phyloP scores from a whole-genome alignment of 148 eudicot genomes.

The Chenopodium berlandieri region DNA sequence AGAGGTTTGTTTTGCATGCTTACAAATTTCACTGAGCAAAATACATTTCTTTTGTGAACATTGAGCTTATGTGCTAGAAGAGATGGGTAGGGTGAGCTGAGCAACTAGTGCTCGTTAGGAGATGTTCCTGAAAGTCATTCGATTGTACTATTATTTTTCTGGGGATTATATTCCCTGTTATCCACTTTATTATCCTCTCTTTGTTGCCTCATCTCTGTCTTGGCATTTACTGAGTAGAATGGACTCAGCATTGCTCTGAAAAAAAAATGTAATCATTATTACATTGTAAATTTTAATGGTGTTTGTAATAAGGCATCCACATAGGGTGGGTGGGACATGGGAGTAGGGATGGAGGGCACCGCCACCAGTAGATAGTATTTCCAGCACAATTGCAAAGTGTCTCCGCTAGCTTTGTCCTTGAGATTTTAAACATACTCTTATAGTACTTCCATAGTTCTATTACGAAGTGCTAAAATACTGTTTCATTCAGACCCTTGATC shows the following conservation, averaged over 20 bases:
- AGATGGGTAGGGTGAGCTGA: not conserved
- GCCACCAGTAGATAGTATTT: not conserved
- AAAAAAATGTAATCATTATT: not conserved
- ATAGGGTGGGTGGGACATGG: not conserved
- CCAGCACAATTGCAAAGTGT: not conserved
- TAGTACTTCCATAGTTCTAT: not conserved
- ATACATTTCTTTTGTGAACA: not conserved
- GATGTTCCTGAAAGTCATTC: not conserved
- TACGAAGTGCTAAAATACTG: not conserved
- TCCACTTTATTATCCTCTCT: not conserved
- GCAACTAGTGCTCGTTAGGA: not conserved
- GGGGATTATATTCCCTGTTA: not conserved
- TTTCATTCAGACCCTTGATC: not conserved
- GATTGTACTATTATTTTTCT: not conserved
- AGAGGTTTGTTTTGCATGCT: slow-evolving; percentile 47
- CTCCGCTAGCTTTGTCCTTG: not conserved
- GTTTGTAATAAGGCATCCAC: not conserved
- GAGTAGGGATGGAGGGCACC: not conserved
- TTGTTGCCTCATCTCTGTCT: not conserved
- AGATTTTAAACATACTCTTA: not conserved
- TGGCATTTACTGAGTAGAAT: not conserved
- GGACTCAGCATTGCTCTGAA: not conserved
- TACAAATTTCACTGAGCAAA: not conserved
- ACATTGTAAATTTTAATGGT: not conserved
- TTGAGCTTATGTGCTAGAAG: not conserved